Evolutionary conservation across 1,139 yeast genomes (phyloP), one percentile per base, ranked within the genome.

Genomic region (Ogataea hybrid): DNA sequence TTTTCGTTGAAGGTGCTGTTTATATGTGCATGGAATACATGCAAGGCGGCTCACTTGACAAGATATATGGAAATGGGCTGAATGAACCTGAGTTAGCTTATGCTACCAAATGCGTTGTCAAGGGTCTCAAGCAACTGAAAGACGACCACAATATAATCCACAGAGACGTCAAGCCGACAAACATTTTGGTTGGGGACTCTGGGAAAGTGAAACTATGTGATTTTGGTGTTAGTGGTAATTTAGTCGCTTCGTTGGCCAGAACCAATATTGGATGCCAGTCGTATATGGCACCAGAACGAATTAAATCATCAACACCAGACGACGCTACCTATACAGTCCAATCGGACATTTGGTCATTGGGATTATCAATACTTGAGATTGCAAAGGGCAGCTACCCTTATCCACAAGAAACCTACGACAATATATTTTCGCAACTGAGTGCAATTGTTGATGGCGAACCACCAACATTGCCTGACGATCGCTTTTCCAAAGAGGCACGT

Each of bases 241-340:
- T 92, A 49, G 98, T 92, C 28, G 97, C 97, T 1, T 88, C 96
- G 0, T 74, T 92, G 56, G 98, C 98, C 8, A 81, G 89, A 57
- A 92, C 99, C 0, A 92, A 92, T 58, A 90, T 92, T 55, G 99
- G 99, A 6, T 94, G 98, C 64, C 98, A 92, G 65, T 86, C 96
- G 5, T 92, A 92, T 65, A 94, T 94, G 98, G 97, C 98, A 0
- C 99, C 99, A 1, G 99, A 92, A 63, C 76, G 99, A 59, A 94
- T 92, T 57, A 82, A 84, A 63, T 74, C 81, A 6, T 54, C 64
- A 28, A 65, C 63, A 39, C 79, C 78, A 7, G 90, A 84, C 59
- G 92, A 80, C 52, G 73, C 79, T 15, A 81, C 95, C 0, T 92
- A 92, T 64, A 83, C 97, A 1, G 96, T 89, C 10, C 97, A 92